A percentile compares a stretch with the other conserved stretches of the same genome.
Conservation (phyloP, 306 rosid genomes). For the Acmispon strigosus region DNA sequence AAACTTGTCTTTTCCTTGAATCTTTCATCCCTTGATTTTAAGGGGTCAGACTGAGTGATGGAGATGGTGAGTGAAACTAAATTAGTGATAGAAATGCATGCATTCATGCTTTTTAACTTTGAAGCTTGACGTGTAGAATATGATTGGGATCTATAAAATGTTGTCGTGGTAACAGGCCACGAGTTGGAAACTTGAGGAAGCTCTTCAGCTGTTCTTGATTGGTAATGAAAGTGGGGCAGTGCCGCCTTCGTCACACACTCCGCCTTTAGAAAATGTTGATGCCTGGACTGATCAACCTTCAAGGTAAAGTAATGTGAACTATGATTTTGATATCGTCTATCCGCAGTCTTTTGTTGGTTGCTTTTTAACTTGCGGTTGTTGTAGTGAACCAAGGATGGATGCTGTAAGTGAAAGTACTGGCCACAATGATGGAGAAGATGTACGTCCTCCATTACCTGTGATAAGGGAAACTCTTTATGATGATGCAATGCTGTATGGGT, state of each 20-base stretch:
- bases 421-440: constrained; percentile 56
- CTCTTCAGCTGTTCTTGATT: constrained; percentile 78
- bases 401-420: constrained; percentile 34
- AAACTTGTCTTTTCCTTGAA: too few species aligned
- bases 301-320: constrained; percentile 19
- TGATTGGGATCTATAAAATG: constrained; percentile 10
- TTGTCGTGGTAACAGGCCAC: constrained; percentile 61
- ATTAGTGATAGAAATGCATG: neutral
- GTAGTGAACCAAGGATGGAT: constrained; percentile 45
- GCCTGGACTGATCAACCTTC: constrained; percentile 36
- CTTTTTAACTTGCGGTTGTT: constrained; percentile 10
- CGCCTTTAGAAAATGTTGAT: constrained; percentile 37
- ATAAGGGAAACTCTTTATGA: constrained; percentile 92
- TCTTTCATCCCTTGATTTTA: neutral
- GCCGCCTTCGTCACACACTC: constrained; percentile 24
- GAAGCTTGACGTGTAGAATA: too few species aligned
- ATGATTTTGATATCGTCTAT: neutral
- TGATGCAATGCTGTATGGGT: constrained; percentile 62
- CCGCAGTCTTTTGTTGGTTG: neutral
- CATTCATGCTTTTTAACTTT: neutral
- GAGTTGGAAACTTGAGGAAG: constrained; percentile 93
- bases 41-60: neutral
- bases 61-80: neutral
- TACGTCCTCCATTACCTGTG: constrained; percentile 92
- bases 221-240: constrained; percentile 57